Base-by-base conservation (phyloP, 768 basidiomycete species). In the Podaxis mareebaensis region DNA sequence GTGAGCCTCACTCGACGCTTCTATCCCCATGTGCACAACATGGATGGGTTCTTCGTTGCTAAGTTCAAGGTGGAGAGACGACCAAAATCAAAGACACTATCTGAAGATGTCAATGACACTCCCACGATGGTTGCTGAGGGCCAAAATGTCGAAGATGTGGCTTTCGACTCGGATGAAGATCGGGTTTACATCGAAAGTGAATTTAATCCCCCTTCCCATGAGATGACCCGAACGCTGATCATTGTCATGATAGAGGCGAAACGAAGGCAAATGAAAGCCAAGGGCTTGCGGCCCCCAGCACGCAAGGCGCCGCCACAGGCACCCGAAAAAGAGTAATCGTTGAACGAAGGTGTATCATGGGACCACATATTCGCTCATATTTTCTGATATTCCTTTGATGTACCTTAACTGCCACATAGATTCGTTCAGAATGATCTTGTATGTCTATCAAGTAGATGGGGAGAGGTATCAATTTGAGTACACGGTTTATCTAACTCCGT, bases 31-130 rank as follows among this genome's bases (percentile, higher is more conserved):
- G 95, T 97, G 69, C 96, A 98, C 78, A 99, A 99, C 77, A 97
- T 99, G 96, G 97, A 99, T 74, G 97, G 97, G 4, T 99, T 99
- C 83, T 99, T 85, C 75, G 96, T 99, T 60, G 96, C 96, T 64
- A 99, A 99, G 76, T 93, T 99, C 84, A 96, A 92, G 76, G 89
- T 99, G n/a, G 90, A 87, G 73, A 92, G 87, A 76, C 83, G 89
- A 64, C 72, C 78, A 53, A 95, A 91, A 77, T 71, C 70, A 60
- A 72, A 69, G 24, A 60, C 66, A 38, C 60, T 65, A 10, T 64
- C 51, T 58, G 39, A 65, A 38, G 49, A 66, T 30, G 76, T 75
- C 13, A 76, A 74, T 49, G 73, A 68, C 13, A 71, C 78, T 58
- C 70, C 70, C 40, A 66, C 66, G 24, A 67, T 67, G 26, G 71